These are phyloP conservation scores for Aspergillus pseudotamarii DNA, from an alignment of 2,329 filamentous ascomycete species.

Conservation along the genomic window DNA sequence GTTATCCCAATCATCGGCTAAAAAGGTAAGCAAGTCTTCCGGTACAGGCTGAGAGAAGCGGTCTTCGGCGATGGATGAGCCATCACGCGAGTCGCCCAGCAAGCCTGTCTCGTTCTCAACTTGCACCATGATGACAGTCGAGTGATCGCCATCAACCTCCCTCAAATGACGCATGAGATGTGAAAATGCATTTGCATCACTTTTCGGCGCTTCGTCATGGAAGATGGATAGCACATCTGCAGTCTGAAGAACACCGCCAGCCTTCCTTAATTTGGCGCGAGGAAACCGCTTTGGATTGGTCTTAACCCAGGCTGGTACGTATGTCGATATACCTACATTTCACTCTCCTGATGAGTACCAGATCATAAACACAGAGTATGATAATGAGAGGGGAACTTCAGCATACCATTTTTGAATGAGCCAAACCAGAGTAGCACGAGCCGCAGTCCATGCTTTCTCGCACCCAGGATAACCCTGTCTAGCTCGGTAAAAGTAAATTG, in stretches of 20 bases:
- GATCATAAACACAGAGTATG: background rate
- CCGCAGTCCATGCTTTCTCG: slow-evolving; percentile 41
- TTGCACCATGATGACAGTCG: slow-evolving; percentile 59
- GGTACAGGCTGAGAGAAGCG: slow-evolving; percentile 45
- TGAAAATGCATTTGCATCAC: slow-evolving; percentile 45
- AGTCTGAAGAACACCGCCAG: slow-evolving; percentile 26
- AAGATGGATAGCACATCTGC: slow-evolving; percentile 43
- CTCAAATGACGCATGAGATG: slow-evolving; percentile 45
- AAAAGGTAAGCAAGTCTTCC: slow-evolving; percentile 36
- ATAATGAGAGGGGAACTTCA: background rate
- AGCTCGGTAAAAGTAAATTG: slow-evolving; percentile 48
- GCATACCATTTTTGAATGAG: slow-evolving; percentile 52
- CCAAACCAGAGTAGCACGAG: slow-evolving; percentile 53
- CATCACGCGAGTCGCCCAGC: slow-evolving; percentile 56
- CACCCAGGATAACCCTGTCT: slow-evolving; percentile 43
- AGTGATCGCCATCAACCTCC: slow-evolving; percentile 49
- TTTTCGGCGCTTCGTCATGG: slow-evolving; percentile 35
- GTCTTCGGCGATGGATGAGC: slow-evolving; percentile 45
- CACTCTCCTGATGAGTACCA: background rate
- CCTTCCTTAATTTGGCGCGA: slow-evolving; percentile 8
- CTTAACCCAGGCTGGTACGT: slow-evolving; percentile 45
- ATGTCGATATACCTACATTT: slow-evolving; percentile 33
- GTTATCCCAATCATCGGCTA: slow-evolving; percentile 13
- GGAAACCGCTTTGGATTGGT: slow-evolving; percentile 17
- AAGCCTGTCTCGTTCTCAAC: slow-evolving; percentile 61